phyloP scores from a whole-genome alignment of 1,284 basidiomycete genomes.

The Boletus mariae region DNA sequence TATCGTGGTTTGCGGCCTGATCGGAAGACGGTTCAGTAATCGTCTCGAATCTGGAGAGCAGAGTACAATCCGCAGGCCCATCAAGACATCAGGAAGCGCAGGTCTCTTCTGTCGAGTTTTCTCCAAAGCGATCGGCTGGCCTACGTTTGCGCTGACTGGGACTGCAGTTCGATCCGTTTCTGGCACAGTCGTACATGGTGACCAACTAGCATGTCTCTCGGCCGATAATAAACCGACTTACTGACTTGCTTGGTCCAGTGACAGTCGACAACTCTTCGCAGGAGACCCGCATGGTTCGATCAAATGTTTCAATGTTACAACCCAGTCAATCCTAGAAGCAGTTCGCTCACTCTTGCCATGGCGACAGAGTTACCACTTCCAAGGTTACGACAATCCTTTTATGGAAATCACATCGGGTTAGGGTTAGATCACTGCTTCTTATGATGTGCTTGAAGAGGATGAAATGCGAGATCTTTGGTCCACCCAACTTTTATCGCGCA shows the following conservation, averaged over 20 bases:
- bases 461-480: no score
- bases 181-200: not conserved
- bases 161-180: not conserved
- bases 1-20: not conserved
- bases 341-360: constrained; percentile 5
- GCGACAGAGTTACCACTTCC: constrained; percentile 19
- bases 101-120: not conserved
- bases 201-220: not conserved
- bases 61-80: not conserved
- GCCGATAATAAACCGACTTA: not conserved
- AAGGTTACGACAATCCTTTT: constrained; percentile 13
- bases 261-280: not conserved
- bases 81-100: not conserved
- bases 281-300: not conserved
- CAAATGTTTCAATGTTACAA: not conserved
- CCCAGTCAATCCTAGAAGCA: not conserved
- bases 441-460: no score
- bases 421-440: not conserved
- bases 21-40: not conserved
- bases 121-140: not conserved
- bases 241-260: not conserved
- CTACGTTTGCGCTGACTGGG: not conserved
- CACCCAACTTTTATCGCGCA: no score
- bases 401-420: constrained; percentile 3
- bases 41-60: not conserved